phyloP scores from a whole-genome alignment of 768 basidiomycete genomes.

The Pulveroboletus sp. region DNA sequence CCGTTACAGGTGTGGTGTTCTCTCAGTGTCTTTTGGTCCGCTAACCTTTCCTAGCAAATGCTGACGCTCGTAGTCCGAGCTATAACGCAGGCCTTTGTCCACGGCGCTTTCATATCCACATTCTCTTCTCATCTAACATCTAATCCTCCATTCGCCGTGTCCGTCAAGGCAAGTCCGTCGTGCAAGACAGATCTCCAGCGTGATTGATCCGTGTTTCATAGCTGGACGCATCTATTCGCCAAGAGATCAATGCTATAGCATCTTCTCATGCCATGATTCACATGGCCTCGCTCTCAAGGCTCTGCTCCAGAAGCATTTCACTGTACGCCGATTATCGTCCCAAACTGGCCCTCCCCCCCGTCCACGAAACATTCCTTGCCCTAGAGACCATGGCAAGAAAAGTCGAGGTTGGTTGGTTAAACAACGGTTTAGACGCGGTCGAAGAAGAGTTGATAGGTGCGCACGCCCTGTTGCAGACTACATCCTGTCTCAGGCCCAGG shows the following conservation, averaged over 20 bases:
- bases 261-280: constrained; percentile 36
- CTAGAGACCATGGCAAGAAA: constrained; percentile 37
- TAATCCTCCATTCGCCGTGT: constrained; percentile 17
- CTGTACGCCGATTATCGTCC: constrained; percentile 35
- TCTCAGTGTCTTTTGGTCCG: constrained; percentile 16
- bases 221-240: constrained; percentile 34
- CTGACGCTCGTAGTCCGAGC: constrained; percentile 39
- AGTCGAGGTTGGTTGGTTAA: constrained; percentile 49
- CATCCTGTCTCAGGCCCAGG: constrained; percentile 6
- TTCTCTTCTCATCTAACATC: constrained; percentile 36
- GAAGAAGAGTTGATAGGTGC: constrained; percentile 28
- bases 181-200: background rate
- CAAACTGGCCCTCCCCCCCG: constrained; percentile 25
- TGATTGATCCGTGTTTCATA: constrained; percentile 12
- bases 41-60: constrained; percentile 21
- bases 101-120: constrained; percentile 52
- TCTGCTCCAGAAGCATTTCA: constrained; percentile 35
- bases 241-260: constrained; percentile 32
- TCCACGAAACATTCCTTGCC: constrained; percentile 26
- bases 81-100: constrained; percentile 53
- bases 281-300: constrained; percentile 40
- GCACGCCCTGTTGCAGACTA: constrained; percentile 27
- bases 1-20: constrained; percentile 46
- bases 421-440: constrained; percentile 32
- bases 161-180: constrained; percentile 11